Conservation (phyloP, 495 filamentous ascomycete species). For the Trichoderma asperelloides region DNA sequence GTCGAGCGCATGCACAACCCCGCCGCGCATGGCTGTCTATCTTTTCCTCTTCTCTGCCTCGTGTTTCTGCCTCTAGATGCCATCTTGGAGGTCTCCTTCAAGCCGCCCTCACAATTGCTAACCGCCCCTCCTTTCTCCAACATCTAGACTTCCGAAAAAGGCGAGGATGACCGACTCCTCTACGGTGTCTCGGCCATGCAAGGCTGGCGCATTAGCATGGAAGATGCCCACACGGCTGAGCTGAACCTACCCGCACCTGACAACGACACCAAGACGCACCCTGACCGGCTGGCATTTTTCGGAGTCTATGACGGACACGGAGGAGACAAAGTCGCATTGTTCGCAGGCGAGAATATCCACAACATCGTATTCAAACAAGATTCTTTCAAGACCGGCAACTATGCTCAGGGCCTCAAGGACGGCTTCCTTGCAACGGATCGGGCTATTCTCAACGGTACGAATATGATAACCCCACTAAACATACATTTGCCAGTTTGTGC, state of each 20-base stretch:
- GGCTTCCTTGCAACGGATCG: conserved; percentile 94
- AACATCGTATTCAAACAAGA: conserved; percentile 91
- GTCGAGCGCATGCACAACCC: conserved; percentile 9
- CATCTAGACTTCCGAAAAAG: conserved; percentile 69
- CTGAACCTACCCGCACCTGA: conserved; percentile 67
- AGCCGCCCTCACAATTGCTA: conserved; percentile 14
- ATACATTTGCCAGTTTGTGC: neutral
- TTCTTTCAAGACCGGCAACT: conserved; percentile 79
- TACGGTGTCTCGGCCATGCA: conserved; percentile 98
- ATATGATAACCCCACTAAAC: neutral
- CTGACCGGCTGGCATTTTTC: conserved; percentile 83
- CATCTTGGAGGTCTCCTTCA: neutral
- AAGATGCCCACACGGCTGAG: conserved; percentile 83
- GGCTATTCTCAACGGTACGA: conserved; percentile 82
- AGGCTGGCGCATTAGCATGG: conserved; percentile 99
- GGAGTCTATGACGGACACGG: conserved; percentile 98
- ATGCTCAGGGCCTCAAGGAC: conserved; percentile 94
- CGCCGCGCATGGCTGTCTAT: conserved; percentile 15
- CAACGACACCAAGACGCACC: conserved; percentile 50
- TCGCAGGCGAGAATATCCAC: conserved; percentile 87
- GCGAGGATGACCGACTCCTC: conserved; percentile 84
- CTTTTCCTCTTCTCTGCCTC: conserved; percentile 12
- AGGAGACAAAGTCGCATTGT: conserved; percentile 90
- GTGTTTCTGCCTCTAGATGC: too few relatives aligned
- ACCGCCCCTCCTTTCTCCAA: conserved; percentile 11